Evolutionary conservation across 805 yeast genomes (phyloP).

Genomic region (Lipomyces chichibuensis): DNA sequence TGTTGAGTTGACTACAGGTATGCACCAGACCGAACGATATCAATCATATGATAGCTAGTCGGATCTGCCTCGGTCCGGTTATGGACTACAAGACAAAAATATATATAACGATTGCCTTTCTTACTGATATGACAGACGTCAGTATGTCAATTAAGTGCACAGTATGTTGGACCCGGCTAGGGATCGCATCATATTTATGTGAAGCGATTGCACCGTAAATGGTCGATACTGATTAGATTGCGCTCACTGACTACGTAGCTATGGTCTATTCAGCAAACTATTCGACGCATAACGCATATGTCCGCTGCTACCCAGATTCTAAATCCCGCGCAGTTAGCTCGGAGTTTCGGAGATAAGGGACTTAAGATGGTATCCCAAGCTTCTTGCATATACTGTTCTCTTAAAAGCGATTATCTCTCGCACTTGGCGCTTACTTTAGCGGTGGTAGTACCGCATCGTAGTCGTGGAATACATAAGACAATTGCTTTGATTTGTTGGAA

Average conservation of each 20-base stretch:
- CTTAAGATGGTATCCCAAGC: not conserved
- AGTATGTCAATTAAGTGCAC: not conserved
- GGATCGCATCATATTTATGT: not conserved
- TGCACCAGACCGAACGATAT: not conserved
- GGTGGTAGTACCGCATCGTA: no score
- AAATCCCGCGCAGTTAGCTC: not conserved
- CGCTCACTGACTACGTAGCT: accelerated
- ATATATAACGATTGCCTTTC: not conserved
- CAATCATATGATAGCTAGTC: not conserved
- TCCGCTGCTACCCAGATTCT: not conserved
- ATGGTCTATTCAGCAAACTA: not conserved
- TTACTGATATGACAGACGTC: not conserved
- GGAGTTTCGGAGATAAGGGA: not conserved
- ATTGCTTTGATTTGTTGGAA: no score
- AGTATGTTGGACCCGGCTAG: not conserved
- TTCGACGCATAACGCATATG: not conserved
- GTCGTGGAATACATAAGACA: no score
- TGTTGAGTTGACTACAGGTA: not conserved
- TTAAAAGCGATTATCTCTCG: no score
- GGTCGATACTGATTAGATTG: not conserved
- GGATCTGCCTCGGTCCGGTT: not conserved
- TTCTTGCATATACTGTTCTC: no score
- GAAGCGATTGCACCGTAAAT: not conserved
- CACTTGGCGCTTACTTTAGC: no score
- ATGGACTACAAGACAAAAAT: not conserved